These are phyloP conservation scores for Plantago lanceolata DNA, from an alignment of 305 asterid genomes.

Conservation along the genomic window DNA sequence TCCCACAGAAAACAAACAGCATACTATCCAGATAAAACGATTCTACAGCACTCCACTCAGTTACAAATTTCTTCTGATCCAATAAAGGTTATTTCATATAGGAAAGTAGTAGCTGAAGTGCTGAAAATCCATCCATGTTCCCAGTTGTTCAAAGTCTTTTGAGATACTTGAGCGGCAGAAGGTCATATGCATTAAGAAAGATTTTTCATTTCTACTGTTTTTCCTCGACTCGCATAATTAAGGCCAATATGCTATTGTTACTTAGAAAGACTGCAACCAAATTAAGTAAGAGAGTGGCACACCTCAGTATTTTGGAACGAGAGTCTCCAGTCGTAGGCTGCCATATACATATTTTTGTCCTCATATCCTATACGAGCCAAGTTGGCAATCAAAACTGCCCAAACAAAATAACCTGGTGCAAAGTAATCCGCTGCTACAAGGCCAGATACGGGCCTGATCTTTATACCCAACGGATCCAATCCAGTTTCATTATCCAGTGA, in stretches of 20 bases:
- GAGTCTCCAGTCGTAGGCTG: conserved; percentile 93
- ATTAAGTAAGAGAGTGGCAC: conserved; percentile 25
- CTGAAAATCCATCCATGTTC: not conserved
- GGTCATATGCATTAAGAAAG: conserved; percentile 9
- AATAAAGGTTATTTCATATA: conserved; percentile 5
- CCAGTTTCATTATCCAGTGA: conserved; percentile 86
- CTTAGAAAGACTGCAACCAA: conserved; percentile 22
- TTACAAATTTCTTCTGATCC: not conserved
- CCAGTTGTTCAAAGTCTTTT: not conserved
- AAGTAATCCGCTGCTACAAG: conserved; percentile 92
- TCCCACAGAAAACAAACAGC: not conserved
- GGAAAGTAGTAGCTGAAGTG: not conserved
- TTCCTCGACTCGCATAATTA: not conserved
- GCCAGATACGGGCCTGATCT: conserved; percentile 82
- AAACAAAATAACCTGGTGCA: conserved; percentile 86
- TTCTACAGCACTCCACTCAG: too few species aligned
- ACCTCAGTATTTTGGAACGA: conserved; percentile 95
- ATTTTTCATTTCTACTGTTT: not conserved
- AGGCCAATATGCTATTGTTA: conserved; percentile 6
- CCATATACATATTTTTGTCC: conserved; percentile 92
- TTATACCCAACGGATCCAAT: conserved; percentile 79
- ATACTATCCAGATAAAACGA: not conserved
- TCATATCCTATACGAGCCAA: conserved; percentile 92
- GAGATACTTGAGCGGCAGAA: conserved; percentile 16
- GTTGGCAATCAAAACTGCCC: conserved; percentile 89